Evolutionary conservation across 805 yeast species (phyloP), one percentile per base, ranked within the genome.

Genomic region (Grigorovia humatica): DNA sequence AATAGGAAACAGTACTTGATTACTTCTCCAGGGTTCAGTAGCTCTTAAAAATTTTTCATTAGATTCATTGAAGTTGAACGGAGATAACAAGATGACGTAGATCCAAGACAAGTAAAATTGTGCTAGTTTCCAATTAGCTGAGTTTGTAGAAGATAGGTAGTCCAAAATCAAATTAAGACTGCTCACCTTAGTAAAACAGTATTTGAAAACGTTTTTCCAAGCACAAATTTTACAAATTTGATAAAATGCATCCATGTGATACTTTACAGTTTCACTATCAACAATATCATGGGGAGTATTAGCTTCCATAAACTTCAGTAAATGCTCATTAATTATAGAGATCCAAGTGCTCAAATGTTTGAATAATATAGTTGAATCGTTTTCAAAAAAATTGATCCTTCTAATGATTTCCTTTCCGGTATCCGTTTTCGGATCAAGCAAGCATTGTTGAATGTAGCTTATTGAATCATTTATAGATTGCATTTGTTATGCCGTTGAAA

Each of bases 51-150:
- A 74, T 1, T 83, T 58, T 2, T 62, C 50, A 1, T 59, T 55
- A 32, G 53, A 43, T 4, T 76, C 63, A 0, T 64, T 66, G 27
- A 90, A 68, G 1, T 78, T 74, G 60, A 90, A 89, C 0, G 98
- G 97, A 0, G 82, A 79, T n/a, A 85, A 68, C 0, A 81, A 75
- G 20, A 89, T 68, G 9, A 83, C 79, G 0, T 83, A 75, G 9
- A 88, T 72, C 96, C 96, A 90, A 2, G 85, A 69, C 9, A 88
- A 65, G 44, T 81, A 61, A 11, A 82, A 65, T 52, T 70, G 81
- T 40, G 68, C 61, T 32, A 70, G 71, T 48, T 75, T 71, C 86
- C 84, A 80, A 7, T 55, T 42, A 6, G 20, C n/a, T 48, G 46
- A 5, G 8, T 54, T 13, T 6, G 44, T 43, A 7, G 0, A 29